Conservation (phyloP, 345 rosid genomes). For the Barbarea vulgaris region DNA sequence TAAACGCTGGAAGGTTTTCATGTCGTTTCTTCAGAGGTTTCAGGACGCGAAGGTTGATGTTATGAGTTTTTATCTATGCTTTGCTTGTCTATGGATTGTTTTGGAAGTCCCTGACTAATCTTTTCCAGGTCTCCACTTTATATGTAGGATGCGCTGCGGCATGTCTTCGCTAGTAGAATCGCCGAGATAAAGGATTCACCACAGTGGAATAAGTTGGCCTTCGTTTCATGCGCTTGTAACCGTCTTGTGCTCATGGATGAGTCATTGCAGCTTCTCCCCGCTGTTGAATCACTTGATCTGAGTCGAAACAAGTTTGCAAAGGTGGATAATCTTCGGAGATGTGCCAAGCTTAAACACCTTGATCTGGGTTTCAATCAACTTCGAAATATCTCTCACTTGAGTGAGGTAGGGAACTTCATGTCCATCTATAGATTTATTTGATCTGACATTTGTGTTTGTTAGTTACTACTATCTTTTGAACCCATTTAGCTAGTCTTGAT, state of each 20-base stretch:
- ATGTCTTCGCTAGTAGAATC: conserved; percentile 93
- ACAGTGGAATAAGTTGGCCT: conserved; percentile 84
- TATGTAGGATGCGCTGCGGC: conserved; percentile 86
- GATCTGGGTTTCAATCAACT: conserved; percentile 96
- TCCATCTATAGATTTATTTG: neutral
- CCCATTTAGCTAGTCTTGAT: conserved; percentile 12
- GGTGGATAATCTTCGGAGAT: conserved; percentile 84
- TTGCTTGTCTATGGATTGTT: conserved; percentile 14
- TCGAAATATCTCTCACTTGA: conserved; percentile 63
- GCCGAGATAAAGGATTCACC: conserved; percentile 82
- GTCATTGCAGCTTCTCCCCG: conserved; percentile 95
- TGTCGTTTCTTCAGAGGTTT: conserved; percentile 35
- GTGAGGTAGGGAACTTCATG: conserved; percentile 59
- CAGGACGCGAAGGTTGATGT: conserved; percentile 34
- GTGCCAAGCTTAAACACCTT: conserved; percentile 80
- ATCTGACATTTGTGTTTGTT: conserved; percentile 4
- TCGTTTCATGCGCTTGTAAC: conserved; percentile 86
- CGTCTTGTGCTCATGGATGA: conserved; percentile 93
- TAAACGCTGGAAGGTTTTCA: conserved; percentile 28
- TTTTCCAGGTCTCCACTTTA: conserved; percentile 10
- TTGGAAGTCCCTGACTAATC: conserved; percentile 23
- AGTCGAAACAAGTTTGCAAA: conserved; percentile 92
- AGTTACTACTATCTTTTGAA: conserved; percentile 2
- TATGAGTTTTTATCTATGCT: conserved; percentile 21
- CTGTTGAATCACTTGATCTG: conserved; percentile 92